Conservation (phyloP, 73 alveolate genomes). For the Paramecium caudatum region DNA sequence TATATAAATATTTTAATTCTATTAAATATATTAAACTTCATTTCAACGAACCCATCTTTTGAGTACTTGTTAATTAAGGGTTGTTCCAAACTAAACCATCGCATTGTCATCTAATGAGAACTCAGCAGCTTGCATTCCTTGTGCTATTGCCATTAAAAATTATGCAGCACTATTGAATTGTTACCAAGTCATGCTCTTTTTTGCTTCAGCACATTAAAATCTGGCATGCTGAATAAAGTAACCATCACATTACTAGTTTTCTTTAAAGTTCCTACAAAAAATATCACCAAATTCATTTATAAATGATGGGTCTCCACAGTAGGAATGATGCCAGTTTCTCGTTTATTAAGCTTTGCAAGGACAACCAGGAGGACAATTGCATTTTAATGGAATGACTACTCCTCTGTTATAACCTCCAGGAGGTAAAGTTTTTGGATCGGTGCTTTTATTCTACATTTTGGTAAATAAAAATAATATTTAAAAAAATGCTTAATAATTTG, state of each 20-base stretch:
- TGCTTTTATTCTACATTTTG: no score
- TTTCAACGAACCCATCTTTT: no score
- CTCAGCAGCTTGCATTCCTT: slow-evolving; percentile 29
- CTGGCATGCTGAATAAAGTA: background rate
- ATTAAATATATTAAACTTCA: no score
- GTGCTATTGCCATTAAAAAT: slow-evolving; percentile 4
- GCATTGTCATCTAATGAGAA: no score
- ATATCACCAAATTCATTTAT: slow-evolving; percentile 23
- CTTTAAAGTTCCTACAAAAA: background rate
- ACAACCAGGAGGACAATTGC: slow-evolving; percentile 4
- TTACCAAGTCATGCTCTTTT: background rate
- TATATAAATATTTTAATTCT: no score
- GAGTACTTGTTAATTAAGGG: no score
- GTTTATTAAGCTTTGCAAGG: background rate
- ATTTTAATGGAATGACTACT: background rate
- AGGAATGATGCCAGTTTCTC: slow-evolving; percentile 2
- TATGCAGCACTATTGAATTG: background rate
- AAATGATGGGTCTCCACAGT: slow-evolving; percentile 5
- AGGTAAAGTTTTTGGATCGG: no score
- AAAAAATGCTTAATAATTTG: no score
- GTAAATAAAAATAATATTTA: no score
- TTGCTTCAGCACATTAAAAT: background rate
- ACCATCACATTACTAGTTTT: background rate
- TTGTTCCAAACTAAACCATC: no score
- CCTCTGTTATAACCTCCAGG: slow-evolving; percentile 11